Percentiles rank a stretch among this genome's conserved stretches.
These are phyloP conservation scores for Fusarium liriodendri DNA, from an alignment of 2,329 filamentous ascomycete genomes.

Conservation along the genomic window DNA sequence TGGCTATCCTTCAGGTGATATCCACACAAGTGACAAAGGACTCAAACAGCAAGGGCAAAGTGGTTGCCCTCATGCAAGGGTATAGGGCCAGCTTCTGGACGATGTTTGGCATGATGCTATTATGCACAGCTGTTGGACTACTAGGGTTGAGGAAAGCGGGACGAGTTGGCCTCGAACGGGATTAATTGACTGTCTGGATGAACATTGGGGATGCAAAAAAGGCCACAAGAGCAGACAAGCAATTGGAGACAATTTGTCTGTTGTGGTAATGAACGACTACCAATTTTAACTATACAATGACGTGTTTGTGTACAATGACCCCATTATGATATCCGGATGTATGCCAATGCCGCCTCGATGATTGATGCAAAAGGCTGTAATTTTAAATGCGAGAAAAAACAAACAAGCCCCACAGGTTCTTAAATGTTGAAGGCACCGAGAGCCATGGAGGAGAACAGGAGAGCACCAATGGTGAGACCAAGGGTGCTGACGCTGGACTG, in stretches of 20 bases:
- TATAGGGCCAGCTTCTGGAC: background rate
- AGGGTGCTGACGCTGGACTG: slow-evolving; percentile 45
- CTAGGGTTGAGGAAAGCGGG: background rate
- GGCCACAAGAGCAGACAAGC: background rate
- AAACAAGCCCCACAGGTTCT: background rate
- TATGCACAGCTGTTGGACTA: background rate
- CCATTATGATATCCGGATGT: slow-evolving; percentile 27
- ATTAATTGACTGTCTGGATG: background rate
- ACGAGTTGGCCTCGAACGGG: background rate
- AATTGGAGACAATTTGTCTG: background rate
- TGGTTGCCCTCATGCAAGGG: background rate
- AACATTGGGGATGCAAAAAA: background rate
- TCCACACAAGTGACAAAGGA: background rate
- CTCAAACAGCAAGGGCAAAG: background rate
- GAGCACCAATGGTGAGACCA: slow-evolving; percentile 50
- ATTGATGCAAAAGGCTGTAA: slow-evolving; percentile 23
- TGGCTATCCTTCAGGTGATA: background rate
- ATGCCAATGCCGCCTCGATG: slow-evolving; percentile 1
- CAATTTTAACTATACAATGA: slow-evolving; percentile 18
- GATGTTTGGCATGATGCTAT: background rate
- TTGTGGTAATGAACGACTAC: slow-evolving; percentile 5
- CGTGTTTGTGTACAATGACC: slow-evolving; percentile 11
- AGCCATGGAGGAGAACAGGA: slow-evolving; percentile 50
- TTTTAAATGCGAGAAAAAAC: slow-evolving; percentile 1
- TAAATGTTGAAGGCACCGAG: slow-evolving; percentile 43